Conservation (phyloP, 2,329 filamentous ascomycete species). For the Pseudogymnoascus sp. region DNA sequence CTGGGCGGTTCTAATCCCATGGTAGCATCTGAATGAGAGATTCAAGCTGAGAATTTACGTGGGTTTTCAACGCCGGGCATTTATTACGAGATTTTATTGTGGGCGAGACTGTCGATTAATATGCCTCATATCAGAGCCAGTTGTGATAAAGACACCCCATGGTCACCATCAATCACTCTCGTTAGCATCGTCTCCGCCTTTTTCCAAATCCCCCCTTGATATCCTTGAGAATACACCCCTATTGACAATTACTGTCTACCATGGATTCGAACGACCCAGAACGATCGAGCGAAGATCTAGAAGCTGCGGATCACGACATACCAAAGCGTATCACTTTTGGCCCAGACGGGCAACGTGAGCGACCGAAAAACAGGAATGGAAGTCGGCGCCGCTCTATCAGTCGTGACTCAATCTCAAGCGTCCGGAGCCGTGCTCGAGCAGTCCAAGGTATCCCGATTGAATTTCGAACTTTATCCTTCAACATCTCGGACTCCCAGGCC, state of each 20-base stretch:
- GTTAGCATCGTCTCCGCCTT: background rate
- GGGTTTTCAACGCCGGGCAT: background rate
- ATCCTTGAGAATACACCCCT: background rate
- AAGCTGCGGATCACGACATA: background rate
- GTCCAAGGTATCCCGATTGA: slow-evolving; percentile 33
- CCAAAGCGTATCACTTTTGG: slow-evolving; percentile 9
- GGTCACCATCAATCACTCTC: background rate
- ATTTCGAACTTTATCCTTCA: slow-evolving; percentile 33
- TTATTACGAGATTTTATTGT: background rate
- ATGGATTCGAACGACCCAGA: background rate
- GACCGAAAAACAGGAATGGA: background rate
- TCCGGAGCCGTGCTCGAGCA: slow-evolving; percentile 16
- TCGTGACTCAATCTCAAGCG: slow-evolving; percentile 22
- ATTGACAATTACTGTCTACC: background rate
- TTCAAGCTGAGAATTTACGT: background rate
- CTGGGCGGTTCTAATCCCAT: background rate
- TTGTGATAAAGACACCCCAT: background rate
- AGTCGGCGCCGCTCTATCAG: slow-evolving; percentile 14
- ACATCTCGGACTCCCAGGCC: slow-evolving; percentile 32
- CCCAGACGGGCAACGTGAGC: background rate
- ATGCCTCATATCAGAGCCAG: background rate
- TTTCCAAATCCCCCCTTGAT: background rate
- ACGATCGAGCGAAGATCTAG: slow-evolving; percentile 3
- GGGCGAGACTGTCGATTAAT: background rate
- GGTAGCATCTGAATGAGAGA: background rate